Evolutionary conservation across 768 basidiomycete species (phyloP).

Genomic region (Serendipita sp.): DNA sequence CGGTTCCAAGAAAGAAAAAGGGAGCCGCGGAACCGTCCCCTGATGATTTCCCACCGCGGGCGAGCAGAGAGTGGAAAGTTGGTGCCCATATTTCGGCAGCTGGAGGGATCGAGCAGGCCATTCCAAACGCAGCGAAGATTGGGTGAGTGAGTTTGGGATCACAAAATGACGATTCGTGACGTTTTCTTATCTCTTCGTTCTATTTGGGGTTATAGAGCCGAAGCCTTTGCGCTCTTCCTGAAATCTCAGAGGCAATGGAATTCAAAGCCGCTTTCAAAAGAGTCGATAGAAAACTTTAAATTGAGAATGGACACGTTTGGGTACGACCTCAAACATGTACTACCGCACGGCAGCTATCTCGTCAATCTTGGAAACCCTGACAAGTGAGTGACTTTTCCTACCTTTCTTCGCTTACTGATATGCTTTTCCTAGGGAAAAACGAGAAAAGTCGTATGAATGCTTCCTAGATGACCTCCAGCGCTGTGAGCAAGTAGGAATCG

Average conservation of each 20-base stretch:
- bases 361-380: slow-evolving; percentile 76
- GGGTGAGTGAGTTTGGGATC: slow-evolving; percentile 27
- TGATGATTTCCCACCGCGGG: slow-evolving; percentile 19
- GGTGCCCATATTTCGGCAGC: slow-evolving; percentile 74
- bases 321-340: slow-evolving; percentile 42
- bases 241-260: slow-evolving; percentile 77
- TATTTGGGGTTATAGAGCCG: slow-evolving; percentile 34
- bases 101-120: slow-evolving; percentile 61
- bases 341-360: slow-evolving; percentile 77
- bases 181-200: not conserved
- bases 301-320: slow-evolving; percentile 39
- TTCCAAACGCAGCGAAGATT: slow-evolving; percentile 51
- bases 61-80: slow-evolving; percentile 40
- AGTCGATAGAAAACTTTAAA: slow-evolving; percentile 42
- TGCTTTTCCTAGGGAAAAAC: slow-evolving; percentile 31
- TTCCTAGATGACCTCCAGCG: slow-evolving; percentile 70
- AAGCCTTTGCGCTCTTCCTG: slow-evolving; percentile 66
- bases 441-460: slow-evolving; percentile 56
- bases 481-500: slow-evolving; percentile 58
- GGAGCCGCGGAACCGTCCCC: slow-evolving; percentile 10
- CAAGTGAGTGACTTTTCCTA: slow-evolving; percentile 26
- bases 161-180: too few species aligned
- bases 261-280: slow-evolving; percentile 37
- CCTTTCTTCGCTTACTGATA: not conserved
- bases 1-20: slow-evolving; percentile 7